Evolutionary conservation across 148 eudicot genomes (phyloP).

Genomic region (Chenopodium album): DNA sequence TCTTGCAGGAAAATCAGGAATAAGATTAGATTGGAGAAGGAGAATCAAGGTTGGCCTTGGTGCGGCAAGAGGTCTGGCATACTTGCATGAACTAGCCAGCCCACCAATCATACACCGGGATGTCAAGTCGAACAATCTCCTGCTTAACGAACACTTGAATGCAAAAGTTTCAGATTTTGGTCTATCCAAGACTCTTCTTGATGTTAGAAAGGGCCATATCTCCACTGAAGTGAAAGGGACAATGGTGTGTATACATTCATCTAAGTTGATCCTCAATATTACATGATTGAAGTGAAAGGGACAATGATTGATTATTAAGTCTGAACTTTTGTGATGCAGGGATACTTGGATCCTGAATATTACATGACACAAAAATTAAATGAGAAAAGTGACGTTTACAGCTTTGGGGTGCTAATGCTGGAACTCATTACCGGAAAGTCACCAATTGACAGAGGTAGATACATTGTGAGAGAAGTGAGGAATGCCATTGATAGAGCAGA

Average conservation of each 20-base stretch:
- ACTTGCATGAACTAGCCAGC: conserved; percentile 81
- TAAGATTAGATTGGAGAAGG: conserved; percentile 80
- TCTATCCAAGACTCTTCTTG: conserved; percentile 70
- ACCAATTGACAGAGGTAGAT: conserved; percentile 81
- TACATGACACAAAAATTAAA: conserved; percentile 82
- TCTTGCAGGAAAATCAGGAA: conserved; percentile 70
- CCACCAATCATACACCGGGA: conserved; percentile 94
- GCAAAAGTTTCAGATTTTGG: conserved; percentile 95
- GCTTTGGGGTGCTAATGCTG: conserved; percentile 91
- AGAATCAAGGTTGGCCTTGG: conserved; percentile 74
- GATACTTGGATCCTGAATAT: conserved; percentile 93
- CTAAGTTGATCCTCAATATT: neutral
- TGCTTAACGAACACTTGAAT: conserved; percentile 73
- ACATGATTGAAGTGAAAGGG: conserved; percentile 64
- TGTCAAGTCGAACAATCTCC: conserved; percentile 77
- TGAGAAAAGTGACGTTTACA: conserved; percentile 84
- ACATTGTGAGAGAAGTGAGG: conserved; percentile 67
- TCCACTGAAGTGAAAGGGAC: conserved; percentile 96
- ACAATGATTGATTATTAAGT: conserved; percentile 35
- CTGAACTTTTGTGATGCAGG: conserved; percentile 35
- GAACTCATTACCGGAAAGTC: conserved; percentile 67
- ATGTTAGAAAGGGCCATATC: conserved; percentile 64
- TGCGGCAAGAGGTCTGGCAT: conserved; percentile 87
- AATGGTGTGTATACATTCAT: conserved; percentile 41
- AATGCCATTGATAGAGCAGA: conserved; percentile 20